Conservation (phyloP, 768 basidiomycete species). For the Boletales sp. region DNA sequence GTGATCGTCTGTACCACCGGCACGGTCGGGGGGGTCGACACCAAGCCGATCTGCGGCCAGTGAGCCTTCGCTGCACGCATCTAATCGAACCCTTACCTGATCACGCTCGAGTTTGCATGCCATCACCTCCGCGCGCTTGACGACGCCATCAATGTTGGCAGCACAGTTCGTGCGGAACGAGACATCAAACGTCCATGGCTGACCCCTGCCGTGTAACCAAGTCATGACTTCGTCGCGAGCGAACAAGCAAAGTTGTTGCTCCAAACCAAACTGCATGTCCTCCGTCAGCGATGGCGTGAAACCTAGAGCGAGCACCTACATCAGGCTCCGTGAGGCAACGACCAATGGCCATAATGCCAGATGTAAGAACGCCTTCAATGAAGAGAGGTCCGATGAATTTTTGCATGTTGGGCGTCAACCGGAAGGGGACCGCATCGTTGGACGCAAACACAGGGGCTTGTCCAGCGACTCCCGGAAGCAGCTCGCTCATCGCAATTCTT, state of each 20-base stretch:
- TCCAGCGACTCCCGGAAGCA: constrained; percentile 63
- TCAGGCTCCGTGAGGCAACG: constrained; percentile 89
- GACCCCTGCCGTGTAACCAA: constrained; percentile 61
- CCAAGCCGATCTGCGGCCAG: constrained; percentile 16
- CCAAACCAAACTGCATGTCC: constrained; percentile 72
- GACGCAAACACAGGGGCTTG: constrained; percentile 66
- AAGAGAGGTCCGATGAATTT: constrained; percentile 85
- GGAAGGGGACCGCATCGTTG: constrained; percentile 91
- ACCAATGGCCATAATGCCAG: constrained; percentile 87
- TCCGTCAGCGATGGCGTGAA: background rate
- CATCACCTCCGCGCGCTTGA: constrained; percentile 78
- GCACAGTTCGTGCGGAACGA: constrained; percentile 58
- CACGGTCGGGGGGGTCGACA: constrained; percentile 20
- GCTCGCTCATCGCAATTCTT: constrained; percentile 87
- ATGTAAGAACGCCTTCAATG: constrained; percentile 84
- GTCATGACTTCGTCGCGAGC: constrained; percentile 87
- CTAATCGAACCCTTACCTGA: constrained; percentile 44
- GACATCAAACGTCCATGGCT: constrained; percentile 54
- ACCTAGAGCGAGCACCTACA: constrained; percentile 39
- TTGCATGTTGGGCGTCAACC: constrained; percentile 95
- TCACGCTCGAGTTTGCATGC: constrained; percentile 86
- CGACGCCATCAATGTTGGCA: constrained; percentile 62
- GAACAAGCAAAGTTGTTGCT: constrained; percentile 88
- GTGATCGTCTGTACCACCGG: constrained; percentile 81
- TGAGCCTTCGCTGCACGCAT: background rate